Percentiles rank a stretch among this genome's conserved stretches.
Conservation (phyloP, 2,329 filamentous ascomycete species). For the Colletotrichum endophyticum region DNA sequence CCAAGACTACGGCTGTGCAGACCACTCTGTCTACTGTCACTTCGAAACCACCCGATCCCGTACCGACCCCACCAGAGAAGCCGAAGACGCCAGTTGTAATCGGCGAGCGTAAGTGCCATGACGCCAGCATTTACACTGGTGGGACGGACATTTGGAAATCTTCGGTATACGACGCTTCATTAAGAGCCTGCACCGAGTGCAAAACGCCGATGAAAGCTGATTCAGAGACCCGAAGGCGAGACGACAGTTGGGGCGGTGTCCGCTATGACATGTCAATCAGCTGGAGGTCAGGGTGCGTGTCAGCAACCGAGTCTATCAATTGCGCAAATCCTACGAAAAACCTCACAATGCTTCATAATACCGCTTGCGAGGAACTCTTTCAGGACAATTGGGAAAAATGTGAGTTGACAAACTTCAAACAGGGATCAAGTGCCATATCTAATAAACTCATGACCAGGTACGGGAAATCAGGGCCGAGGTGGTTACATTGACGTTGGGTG, state of each 20-base stretch:
- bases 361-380: neutral
- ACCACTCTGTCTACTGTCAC: neutral
- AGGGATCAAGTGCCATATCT: accelerated
- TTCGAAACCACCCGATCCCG: neutral
- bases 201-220: neutral
- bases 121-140: neutral
- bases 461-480: accelerated
- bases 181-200: neutral
- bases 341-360: neutral
- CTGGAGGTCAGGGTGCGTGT: neutral
- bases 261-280: neutral
- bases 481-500: neutral
- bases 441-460: neutral
- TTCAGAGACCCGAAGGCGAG: neutral
- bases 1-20: accelerated
- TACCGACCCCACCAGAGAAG: accelerated
- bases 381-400: neutral
- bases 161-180: neutral
- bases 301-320: neutral
- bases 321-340: neutral
- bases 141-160: neutral
- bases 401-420: neutral
- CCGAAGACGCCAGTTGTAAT: accelerated
- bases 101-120: neutral
- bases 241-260: neutral